Percentiles rank a stretch among this genome's conserved stretches.
Evolutionary conservation across 768 basidiomycete genomes (phyloP).

Genomic region (Porphyrellus cyaneotinctus): DNA sequence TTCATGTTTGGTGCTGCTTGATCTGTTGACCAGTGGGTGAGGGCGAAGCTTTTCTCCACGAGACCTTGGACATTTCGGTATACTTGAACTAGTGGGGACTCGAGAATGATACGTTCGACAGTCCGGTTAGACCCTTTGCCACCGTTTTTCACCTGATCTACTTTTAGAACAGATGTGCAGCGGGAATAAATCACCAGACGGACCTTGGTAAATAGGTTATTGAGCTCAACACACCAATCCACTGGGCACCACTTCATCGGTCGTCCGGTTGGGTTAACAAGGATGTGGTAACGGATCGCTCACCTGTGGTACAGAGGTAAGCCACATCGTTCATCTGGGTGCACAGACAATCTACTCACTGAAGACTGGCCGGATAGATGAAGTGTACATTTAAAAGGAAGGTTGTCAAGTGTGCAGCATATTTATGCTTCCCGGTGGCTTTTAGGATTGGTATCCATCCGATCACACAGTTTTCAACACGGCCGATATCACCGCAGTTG

Average conservation of each 20-base stretch:
- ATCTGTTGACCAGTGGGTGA: neutral
- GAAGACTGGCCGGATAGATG: neutral
- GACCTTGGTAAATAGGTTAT: neutral
- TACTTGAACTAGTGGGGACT: neutral
- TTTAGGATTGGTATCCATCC: neutral
- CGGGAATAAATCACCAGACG: too few species aligned
- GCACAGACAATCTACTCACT: neutral
- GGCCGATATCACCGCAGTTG: constrained; percentile 12
- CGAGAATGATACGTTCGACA: too few species aligned
- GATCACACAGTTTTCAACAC: neutral
- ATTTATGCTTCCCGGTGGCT: too few species aligned
- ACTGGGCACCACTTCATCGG: neutral
- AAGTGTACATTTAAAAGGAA: neutral
- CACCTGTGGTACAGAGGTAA: too few species aligned
- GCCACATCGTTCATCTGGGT: too few species aligned
- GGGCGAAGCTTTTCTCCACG: neutral
- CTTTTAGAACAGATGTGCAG: too few species aligned
- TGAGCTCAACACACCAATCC: neutral
- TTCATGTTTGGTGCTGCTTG: neutral
- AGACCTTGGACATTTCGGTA: neutral
- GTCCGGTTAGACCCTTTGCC: neutral
- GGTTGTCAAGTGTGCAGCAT: neutral
- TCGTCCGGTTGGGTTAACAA: neutral
- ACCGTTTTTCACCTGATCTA: neutral
- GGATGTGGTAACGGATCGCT: neutral